Evolutionary conservation across 2,329 filamentous ascomycete genomes (phyloP), one percentile per base, ranked within the genome.

Genomic region (Fusarium keratoplasticum): DNA sequence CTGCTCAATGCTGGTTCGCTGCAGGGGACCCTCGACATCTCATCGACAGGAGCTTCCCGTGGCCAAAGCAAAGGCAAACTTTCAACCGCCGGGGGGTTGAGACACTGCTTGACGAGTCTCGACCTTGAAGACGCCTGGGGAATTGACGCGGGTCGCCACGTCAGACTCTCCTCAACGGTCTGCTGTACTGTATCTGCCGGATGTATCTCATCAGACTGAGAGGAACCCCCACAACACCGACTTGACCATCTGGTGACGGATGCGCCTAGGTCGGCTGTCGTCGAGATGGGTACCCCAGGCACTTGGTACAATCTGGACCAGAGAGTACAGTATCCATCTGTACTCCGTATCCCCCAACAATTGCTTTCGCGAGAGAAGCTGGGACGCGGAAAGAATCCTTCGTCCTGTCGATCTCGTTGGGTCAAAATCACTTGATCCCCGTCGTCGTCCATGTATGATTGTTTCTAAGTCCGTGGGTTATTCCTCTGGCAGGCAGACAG

Each of bases 21-120:
- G 50, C 58, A 67, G 61, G 54, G 64, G 33, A 55, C 58, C 59
- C 70, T 42, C 35, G 65, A 67, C 52, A 60, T 63, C 58, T 68
- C 54, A 57, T 55, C 70, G 54, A 68, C 58, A 71, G 75, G 68
- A 66, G 71, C 65, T 74, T 77, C 72, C 72, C 69, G 71, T 66
- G 27, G 72, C 62, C 40, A 68, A 74, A 67, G 65, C 35, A 68
- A 74, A 67, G 65, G 63, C 54, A 44, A 62, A 66, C 65, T 27
- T 33, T 38, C 50, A 47, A 57, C 52, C 58, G 33, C 22, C 40
- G 31, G 33, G 40, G 36, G 62, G 38, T 47, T 66, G 55, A 72
- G 70, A 69, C 71, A 69, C 61, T 55, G 44, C 36, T 58, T 50
- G 36, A 60, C 62, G 40, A 67, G 64, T 61, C 69, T 73, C 36